Evolutionary conservation across 2,329 filamentous ascomycete species (phyloP).

Genomic region (Anthostomella pinea): DNA sequence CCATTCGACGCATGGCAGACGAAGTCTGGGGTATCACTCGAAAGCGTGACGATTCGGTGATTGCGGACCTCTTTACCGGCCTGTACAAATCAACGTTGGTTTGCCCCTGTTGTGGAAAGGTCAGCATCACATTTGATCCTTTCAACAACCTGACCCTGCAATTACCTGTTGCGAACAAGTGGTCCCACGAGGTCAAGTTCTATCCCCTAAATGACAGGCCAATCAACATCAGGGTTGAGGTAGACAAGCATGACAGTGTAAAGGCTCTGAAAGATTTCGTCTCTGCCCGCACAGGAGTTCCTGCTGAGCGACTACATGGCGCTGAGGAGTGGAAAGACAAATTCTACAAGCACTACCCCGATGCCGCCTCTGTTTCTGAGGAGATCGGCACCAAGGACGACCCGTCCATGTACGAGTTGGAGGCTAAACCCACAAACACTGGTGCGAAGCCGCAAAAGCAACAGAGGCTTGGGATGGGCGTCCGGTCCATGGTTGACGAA

Average conservation of each 20-base stretch:
- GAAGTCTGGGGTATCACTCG: constrained; percentile 91
- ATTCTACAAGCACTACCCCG: constrained; percentile 84
- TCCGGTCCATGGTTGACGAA: constrained; percentile 49
- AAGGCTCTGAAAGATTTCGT: constrained; percentile 67
- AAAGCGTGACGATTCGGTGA: constrained; percentile 88
- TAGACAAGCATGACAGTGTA: constrained; percentile 73
- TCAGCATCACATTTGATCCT: constrained; percentile 98
- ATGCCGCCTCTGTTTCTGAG: constrained; percentile 65
- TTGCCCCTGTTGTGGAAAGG: constrained; percentile 86
- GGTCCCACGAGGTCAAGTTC: constrained; percentile 72
- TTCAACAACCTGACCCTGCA: constrained; percentile 94
- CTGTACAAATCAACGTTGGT: constrained; percentile 98
- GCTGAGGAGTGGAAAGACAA: constrained; percentile 79
- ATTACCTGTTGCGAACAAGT: constrained; percentile 80
- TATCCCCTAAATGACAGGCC: constrained; percentile 72
- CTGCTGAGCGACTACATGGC: constrained; percentile 65
- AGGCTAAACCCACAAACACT: constrained; percentile 75
- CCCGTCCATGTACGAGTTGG: constrained; percentile 72
- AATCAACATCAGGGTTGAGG: constrained; percentile 71
- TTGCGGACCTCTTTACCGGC: constrained; percentile 92
- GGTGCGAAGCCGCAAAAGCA: constrained; percentile 46
- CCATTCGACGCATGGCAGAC: constrained; percentile 80
- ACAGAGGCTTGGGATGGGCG: constrained; percentile 33
- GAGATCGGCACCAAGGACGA: constrained; percentile 66
- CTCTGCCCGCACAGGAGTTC: constrained; percentile 64